Base-by-base conservation (phyloP, 345 rosid genomes). In the Cardamine resedifolia region DNA sequence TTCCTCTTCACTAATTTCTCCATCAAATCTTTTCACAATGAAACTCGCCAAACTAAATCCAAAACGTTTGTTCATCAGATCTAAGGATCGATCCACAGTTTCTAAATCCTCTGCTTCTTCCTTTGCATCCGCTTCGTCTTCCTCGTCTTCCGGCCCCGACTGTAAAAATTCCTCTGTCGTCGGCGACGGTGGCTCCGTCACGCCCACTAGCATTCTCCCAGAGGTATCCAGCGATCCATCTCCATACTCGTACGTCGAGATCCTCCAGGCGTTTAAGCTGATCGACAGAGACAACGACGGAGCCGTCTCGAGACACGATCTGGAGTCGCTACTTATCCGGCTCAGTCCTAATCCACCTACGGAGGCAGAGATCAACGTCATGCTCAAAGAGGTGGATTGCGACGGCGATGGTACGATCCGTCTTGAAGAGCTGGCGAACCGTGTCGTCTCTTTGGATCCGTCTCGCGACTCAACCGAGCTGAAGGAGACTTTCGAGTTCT, bases 201-300 rank as follows among this genome's bases (percentile, higher is more conserved):
- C 98, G 0, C 96, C 98, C 21, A 86, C 96, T 52, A 92, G 90
- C 72, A 94, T 90, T 43, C 73, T 90, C 47, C 88, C 84, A 1
- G 73, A 77, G 2, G 44, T 28, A 6, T 77, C 94, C 30, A 65
- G 72, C 21, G 82, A 83, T 43, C 82, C 39, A n/a, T 71, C 59
- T 45, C 70, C 71, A 1, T 74, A 74, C 48, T 27, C 80, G 0
- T 51, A 85, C 7, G 23, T 69, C 21, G 96, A 85, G 56, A 73
- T 88, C 2, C 50, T 68, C 28, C 77, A 82, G 24, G 89, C 91
- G 5, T 80, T 89, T 21, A 85, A 81, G 62, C 49, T 83, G 15
- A 78, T 85, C 50, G 93, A 85, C 77, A 71, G 72, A 10, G 89
- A 86, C 34, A 83, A 87, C 68, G 92, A 86, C 21, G 90, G 90